phyloP scores from a whole-genome alignment of 495 filamentous ascomycete genomes.

The Hypomontagnella submonticulosa region DNA sequence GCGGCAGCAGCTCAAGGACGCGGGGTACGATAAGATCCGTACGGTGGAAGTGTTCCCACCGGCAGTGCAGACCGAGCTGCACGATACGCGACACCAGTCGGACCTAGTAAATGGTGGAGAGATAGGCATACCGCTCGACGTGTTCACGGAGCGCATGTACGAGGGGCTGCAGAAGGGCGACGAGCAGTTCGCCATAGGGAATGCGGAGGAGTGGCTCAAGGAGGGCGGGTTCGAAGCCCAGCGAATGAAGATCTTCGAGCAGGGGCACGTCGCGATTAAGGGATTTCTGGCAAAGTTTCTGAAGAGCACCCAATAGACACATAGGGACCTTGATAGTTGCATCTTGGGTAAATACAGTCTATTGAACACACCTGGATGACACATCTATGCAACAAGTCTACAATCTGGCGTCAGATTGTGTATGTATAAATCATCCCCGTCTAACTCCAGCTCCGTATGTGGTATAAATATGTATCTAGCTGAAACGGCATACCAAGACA shows the following conservation, averaged over 20 bases:
- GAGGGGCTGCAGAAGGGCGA: conserved; percentile 61
- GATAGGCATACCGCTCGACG: conserved; percentile 66
- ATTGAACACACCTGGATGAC: neutral
- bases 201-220: conserved; percentile 28
- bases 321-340: neutral
- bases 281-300: conserved; percentile 14
- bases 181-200: conserved; percentile 44
- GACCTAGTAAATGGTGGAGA: conserved; percentile 49
- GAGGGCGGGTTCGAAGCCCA: conserved; percentile 36
- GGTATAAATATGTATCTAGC: too few relatives aligned
- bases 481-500: too few relatives aligned
- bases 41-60: conserved; percentile 71
- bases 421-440: neutral
- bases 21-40: conserved; percentile 50
- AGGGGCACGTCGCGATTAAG: conserved; percentile 31
- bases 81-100: conserved; percentile 59
- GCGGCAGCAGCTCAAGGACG: conserved; percentile 63
- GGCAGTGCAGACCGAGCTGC: conserved; percentile 68
- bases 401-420: neutral
- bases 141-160: conserved; percentile 65
- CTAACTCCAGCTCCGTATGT: neutral
- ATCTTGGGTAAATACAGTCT: neutral
- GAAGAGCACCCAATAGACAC: conserved; percentile 11
- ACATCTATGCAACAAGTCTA: neutral
- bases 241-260: conserved; percentile 25